A percentile compares a stretch with the other conserved stretches of the same genome.
phyloP scores from a whole-genome alignment of 306 rosid genomes.

The Prinsepia uniflora region DNA sequence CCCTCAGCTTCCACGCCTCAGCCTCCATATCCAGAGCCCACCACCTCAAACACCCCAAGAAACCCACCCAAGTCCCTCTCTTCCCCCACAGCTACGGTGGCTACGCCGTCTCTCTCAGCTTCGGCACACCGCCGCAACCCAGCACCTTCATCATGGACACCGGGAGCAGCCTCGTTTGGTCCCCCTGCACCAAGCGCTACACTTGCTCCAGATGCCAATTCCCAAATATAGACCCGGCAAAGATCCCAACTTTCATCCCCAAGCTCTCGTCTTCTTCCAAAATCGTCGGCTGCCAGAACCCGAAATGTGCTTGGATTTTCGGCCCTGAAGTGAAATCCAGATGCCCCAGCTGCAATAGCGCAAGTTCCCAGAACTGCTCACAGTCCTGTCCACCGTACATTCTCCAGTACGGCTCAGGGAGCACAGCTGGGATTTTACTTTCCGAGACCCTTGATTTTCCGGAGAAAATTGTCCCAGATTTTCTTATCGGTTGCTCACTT shows the following conservation, averaged over 20 bases:
- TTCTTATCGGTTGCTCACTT: constrained; percentile 75
- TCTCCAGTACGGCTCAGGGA: constrained; percentile 65
- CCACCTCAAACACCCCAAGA: constrained; percentile 51
- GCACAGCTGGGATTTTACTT: constrained; percentile 59
- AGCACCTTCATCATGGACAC: constrained; percentile 63
- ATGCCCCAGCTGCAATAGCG: constrained; percentile 39
- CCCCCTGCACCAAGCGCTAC: constrained; percentile 79
- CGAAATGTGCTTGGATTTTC: constrained; percentile 64
- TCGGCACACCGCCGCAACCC: constrained; percentile 80
- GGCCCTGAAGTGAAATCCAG: constrained; percentile 43
- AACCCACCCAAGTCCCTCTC: constrained; percentile 24
- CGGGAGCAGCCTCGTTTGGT: constrained; percentile 86
- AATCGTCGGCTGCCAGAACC: constrained; percentile 60
- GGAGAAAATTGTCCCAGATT: constrained; percentile 25
- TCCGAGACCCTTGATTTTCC: constrained; percentile 62
- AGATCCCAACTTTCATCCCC: constrained; percentile 58
- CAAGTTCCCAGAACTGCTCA: constrained; percentile 34
- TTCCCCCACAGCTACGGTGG: constrained; percentile 69
- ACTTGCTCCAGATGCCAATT: constrained; percentile 61
- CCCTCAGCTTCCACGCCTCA: constrained; percentile 46
- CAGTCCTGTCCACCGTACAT: constrained; percentile 57
- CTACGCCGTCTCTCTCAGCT: constrained; percentile 59
- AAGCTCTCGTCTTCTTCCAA: constrained; percentile 52
- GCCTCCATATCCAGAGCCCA: constrained; percentile 64
- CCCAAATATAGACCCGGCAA: constrained; percentile 45